These are phyloP conservation scores for Cryptococcus wingfieldii DNA, from an alignment of 1,284 basidiomycete species.

Conservation along the genomic window DNA sequence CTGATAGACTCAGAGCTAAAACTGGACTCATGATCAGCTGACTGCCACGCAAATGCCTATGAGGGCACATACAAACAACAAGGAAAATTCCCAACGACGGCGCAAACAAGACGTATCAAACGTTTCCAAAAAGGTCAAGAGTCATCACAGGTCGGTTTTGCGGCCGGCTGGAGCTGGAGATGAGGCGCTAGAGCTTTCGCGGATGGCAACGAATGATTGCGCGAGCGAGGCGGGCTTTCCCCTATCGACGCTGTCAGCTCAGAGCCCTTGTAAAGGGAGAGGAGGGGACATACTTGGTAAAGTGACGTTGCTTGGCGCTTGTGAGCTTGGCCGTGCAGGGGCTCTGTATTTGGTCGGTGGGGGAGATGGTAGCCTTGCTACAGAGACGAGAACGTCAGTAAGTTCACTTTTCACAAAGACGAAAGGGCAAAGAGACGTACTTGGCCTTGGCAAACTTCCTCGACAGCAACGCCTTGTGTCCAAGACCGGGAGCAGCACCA, in stretches of 20 bases:
- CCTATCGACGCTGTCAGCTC: slow-evolving; percentile 16
- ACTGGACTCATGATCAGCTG: too few species aligned
- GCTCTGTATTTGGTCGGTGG: slow-evolving; percentile 88
- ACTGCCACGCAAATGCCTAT: background rate
- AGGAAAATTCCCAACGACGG: background rate
- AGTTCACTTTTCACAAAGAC: background rate
- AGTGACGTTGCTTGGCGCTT: slow-evolving; percentile 85
- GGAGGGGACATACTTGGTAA: slow-evolving; percentile 58
- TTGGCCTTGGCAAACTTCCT: slow-evolving; percentile 79
- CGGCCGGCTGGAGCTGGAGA: slow-evolving; percentile 7
- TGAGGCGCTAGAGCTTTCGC: slow-evolving; percentile 13
- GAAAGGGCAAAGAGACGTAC: slow-evolving; percentile 54
- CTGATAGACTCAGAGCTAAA: too few species aligned
- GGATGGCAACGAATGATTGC: slow-evolving; percentile 24
- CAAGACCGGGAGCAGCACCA: slow-evolving; percentile 59
- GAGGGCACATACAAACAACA: slow-evolving; percentile 13
- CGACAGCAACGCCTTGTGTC: slow-evolving; percentile 77
- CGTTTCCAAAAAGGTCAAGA: background rate
- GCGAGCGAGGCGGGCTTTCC: slow-evolving; percentile 35
- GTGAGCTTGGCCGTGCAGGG: slow-evolving; percentile 84
- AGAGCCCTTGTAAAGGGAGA: background rate
- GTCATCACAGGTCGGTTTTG: slow-evolving; percentile 10
- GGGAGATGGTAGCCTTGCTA: slow-evolving; percentile 79
- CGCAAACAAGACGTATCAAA: background rate
- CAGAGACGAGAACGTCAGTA: background rate